Evolutionary conservation across 805 yeast genomes (phyloP).

Genomic region (Lipomyces starkeyi): DNA sequence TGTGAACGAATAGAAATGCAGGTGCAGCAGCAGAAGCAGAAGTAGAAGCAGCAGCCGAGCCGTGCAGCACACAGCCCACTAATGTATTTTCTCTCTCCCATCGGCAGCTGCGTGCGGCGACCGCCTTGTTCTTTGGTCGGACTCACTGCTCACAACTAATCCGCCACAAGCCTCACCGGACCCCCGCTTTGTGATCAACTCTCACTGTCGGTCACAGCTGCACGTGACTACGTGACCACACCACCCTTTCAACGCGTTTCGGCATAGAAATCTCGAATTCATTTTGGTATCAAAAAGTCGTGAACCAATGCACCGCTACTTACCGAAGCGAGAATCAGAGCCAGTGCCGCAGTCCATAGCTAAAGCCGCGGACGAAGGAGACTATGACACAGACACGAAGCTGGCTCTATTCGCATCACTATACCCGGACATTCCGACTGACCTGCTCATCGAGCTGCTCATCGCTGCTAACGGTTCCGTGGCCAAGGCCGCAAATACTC

Average conservation of each 20-base stretch:
- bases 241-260: no score
- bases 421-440: constrained; percentile 31
- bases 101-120: background rate
- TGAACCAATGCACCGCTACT: background rate
- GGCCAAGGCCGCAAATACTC: constrained; percentile 8
- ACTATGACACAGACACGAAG: constrained; percentile 26
- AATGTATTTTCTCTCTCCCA: background rate
- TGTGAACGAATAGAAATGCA: background rate
- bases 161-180: no score
- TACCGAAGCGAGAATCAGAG: background rate
- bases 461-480: constrained; percentile 27
- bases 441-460: constrained; percentile 26
- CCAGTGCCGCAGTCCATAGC: background rate
- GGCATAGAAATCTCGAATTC: background rate
- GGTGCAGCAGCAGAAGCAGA: background rate
- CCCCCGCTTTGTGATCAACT: no score
- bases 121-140: background rate
- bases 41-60: background rate
- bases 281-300: background rate
- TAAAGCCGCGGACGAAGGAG: constrained; percentile 4
- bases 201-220: background rate
- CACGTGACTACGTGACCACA: background rate
- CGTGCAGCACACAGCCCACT: background rate
- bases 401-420: constrained; percentile 36
- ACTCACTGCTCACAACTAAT: no score